These are phyloP conservation scores for Kluyveromyces aestuarii DNA, from an alignment of 805 yeast species.

Conservation along the genomic window DNA sequence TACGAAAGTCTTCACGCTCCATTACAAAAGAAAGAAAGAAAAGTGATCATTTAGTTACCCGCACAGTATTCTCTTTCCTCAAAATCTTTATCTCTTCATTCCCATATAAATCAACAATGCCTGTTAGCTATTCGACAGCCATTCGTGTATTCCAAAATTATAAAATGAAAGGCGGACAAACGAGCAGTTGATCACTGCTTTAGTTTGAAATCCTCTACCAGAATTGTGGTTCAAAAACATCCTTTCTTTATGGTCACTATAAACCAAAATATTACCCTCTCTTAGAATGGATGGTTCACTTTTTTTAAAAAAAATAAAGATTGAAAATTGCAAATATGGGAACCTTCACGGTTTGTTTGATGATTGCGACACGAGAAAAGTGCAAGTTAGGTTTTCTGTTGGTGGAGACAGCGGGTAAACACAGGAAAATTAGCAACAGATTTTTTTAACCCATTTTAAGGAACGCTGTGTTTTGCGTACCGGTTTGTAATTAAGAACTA, in stretches of 20 bases:
- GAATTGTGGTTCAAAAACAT: not conserved
- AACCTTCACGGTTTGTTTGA: not conserved
- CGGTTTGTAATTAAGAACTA: not conserved
- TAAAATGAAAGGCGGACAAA: too few relatives aligned
- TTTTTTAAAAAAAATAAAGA: not conserved
- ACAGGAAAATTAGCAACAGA: not conserved
- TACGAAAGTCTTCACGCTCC: not conserved
- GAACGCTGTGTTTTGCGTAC: not conserved
- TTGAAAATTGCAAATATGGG: not conserved
- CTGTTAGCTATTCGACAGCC: too few relatives aligned
- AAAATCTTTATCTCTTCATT: not conserved
- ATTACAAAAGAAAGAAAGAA: not conserved
- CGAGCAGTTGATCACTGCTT: too few relatives aligned
- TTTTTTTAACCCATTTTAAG: not conserved
- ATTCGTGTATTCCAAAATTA: too few relatives aligned
- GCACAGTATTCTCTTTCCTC: not conserved
- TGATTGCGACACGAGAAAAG: conserved; percentile 1
- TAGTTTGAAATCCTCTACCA: too few relatives aligned
- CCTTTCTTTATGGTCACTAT: not conserved
- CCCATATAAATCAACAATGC: too few relatives aligned
- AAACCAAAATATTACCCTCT: not conserved
- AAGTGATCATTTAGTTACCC: not conserved
- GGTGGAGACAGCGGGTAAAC: not conserved
- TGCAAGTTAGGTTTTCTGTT: not conserved
- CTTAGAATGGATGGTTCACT: not conserved